Base-by-base conservation (phyloP, 192 early-diverging fungal species). In the Chytriomyces sp. region DNA sequence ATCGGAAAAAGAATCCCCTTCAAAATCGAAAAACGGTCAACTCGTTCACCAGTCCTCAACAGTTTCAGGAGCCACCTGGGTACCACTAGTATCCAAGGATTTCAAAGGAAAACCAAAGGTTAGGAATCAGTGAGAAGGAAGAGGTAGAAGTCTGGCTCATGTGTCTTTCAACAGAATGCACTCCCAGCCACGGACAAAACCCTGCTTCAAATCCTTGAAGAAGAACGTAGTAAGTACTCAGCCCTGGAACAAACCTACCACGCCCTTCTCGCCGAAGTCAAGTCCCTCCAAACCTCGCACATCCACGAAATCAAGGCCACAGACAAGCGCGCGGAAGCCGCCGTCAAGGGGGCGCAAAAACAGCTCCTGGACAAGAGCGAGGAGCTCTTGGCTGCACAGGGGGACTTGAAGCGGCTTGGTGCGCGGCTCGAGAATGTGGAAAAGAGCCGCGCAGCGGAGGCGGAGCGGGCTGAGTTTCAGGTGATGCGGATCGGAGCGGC, bases 181-280 rank as follows among this genome's bases (percentile, higher is more conserved):
- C 5, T 63, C 55, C 68, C 68, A 5, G 68, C 68, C 22, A 76
- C 75, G 8, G 82, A 84, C 38, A 86, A 86, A 40, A 52, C 79
- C 14, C 74, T 86, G 5, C 68, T 84, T 31, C 61, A 34, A 17
- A 64, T 84, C 6, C 64, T 86, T 7, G 85, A 86, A 52, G 81
- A 81, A 55, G 85, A 86, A 73, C 70, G 81, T 19, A 57, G 78
- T 12, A 73, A 77, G 25, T 81, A 78, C 59, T 36, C 30, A 17
- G 72, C 78, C 34, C 74, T 86, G 0, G 85, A 86, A 49, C 56
- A 72, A 49, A 78, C 78, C 4, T 86, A 86, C 59, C 78, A 82
- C 59, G 80, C 84, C 53, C 66, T 85, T 5, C 62, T 85, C 36
- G 44, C 57, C 25, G 78, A 86, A 63, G 81, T 84, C n/a, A 82